Evolutionary conservation across 768 basidiomycete genomes (phyloP), one percentile per base, ranked within the genome.

Genomic region (Mycena metata): DNA sequence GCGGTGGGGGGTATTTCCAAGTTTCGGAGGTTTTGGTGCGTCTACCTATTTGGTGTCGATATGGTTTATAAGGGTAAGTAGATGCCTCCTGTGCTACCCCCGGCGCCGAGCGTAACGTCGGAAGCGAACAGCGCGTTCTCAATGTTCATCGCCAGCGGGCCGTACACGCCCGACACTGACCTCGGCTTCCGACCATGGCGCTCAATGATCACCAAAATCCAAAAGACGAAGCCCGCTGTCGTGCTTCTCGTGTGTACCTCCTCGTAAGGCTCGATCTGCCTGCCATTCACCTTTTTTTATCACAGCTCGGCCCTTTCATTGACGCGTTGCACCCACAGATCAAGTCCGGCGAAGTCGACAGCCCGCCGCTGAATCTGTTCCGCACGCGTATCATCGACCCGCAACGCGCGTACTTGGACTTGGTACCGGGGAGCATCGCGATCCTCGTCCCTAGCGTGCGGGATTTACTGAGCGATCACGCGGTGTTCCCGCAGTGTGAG

Each of bases 261-360:
- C 26, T 13, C 45, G 62, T 47, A 12, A 7, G 7, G 7, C 36
- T 36, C 36, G 36, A n/a, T 36, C 36, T 7, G 12, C 6, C 58
- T 39, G 64, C 19, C 24, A n/a, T 23, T 21, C 15, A 24, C 26
- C 30, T 21, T 64, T 5, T 50, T 67, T 52, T 39, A 46, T 56
- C 54, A 15, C 54, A 99, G 97, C 80, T 95, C 35, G 98, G 98
- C 0, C 98, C 98, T 2, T 99, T 99, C 76, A 81, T 99, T 45
- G 96, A 98, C 71, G 79, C 87, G 0, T 78, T 84, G n/a, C 95
- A 99, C 77, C 88, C 92, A 2, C 82, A 84, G 58, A 87, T 99
- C 70, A 90, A 89, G 75, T 79, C 82, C 4, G 98, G 97, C 9
- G 92, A 95, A 60, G 77, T 90, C 26, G 90, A 93, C 64, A 79